Evolutionary conservation across 495 filamentous ascomycete genomes (phyloP).

Genomic region (Aspergillus saccharolyticus): DNA sequence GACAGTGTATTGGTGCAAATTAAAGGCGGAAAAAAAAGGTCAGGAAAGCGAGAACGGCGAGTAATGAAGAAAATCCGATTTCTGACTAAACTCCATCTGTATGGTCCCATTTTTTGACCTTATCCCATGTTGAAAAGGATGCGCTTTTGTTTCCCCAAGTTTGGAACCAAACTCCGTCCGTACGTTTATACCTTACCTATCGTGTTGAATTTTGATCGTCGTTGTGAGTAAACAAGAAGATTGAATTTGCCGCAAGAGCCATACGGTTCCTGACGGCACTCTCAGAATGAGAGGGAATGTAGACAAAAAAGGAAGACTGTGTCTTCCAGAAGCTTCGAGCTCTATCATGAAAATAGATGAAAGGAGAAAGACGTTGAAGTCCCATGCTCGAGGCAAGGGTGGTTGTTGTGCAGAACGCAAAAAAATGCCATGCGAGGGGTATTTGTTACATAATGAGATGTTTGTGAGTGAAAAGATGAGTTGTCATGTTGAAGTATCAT

Average conservation of each 20-base stretch:
- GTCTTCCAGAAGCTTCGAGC: constrained; percentile 8
- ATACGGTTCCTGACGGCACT: not conserved
- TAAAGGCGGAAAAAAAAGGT: constrained; percentile 9
- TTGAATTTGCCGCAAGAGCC: constrained; percentile 1
- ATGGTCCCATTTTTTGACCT: not conserved
- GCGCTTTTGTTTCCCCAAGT: constrained; percentile 12
- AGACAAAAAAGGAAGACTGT: constrained; percentile 5
- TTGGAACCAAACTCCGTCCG: constrained; percentile 22
- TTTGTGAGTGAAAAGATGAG: constrained; percentile 26
- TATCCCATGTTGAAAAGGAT: constrained; percentile 32
- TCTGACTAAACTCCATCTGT: constrained; percentile 16
- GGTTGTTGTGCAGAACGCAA: constrained; percentile 12
- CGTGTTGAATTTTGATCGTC: constrained; percentile 18
- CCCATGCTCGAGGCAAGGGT: constrained; percentile 13
- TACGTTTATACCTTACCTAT: not conserved
- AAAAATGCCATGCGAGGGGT: constrained; percentile 22
- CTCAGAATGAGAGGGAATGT: not conserved
- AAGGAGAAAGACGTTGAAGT: constrained; percentile 33
- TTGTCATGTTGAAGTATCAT: constrained; percentile 40
- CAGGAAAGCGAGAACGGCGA: constrained; percentile 6
- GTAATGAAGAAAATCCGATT: constrained; percentile 11
- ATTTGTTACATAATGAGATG: constrained; percentile 18
- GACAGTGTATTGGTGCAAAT: not conserved
- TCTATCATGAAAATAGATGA: constrained; percentile 11
- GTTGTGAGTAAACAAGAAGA: not conserved